A percentile compares a stretch with the other conserved stretches of the same genome.
These are phyloP conservation scores for Canavalia ensiformis DNA, from an alignment of 306 rosid species.

Conservation along the genomic window DNA sequence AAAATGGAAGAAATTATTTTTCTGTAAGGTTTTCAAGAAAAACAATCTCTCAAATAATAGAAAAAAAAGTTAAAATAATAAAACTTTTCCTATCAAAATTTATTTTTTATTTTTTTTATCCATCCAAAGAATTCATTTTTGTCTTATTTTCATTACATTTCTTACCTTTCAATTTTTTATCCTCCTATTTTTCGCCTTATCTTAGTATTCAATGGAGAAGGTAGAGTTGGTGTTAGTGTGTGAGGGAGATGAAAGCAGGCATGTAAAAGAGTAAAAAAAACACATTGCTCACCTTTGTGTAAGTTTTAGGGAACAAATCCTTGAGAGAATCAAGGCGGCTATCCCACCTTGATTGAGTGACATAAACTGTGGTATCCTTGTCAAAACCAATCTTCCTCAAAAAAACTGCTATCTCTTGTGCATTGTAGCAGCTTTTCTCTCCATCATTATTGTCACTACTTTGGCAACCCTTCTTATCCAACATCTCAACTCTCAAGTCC, in stretches of 20 bases:
- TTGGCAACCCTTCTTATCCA: slow-evolving; percentile 77
- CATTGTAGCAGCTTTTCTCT: slow-evolving; percentile 69
- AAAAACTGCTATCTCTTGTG: slow-evolving; percentile 74
- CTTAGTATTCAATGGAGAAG: too few species aligned
- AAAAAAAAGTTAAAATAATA: too few species aligned
- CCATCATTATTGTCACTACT: slow-evolving; percentile 58
- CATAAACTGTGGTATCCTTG: slow-evolving; percentile 78
- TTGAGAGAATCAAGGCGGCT: slow-evolving; percentile 76
- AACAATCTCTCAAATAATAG: too few species aligned
- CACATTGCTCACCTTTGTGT: slow-evolving; percentile 65
- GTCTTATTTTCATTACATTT: too few species aligned
- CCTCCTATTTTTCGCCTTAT: too few species aligned
- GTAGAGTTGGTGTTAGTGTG: too few species aligned
- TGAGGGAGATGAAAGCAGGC: neutral
- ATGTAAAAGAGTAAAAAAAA: neutral
- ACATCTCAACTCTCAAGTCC: slow-evolving; percentile 78
- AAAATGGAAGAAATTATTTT: too few species aligned
- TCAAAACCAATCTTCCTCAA: slow-evolving; percentile 72
- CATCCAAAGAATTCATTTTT: too few species aligned
- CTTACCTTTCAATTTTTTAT: too few species aligned
- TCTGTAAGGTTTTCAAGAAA: too few species aligned
- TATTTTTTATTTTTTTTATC: too few species aligned
- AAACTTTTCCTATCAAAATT: too few species aligned
- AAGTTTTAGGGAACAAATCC: slow-evolving; percentile 82
- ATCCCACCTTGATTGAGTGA: slow-evolving; percentile 83